phyloP scores from a whole-genome alignment of 2,329 filamentous ascomycete species.

The Arthrinium puccinioides region DNA sequence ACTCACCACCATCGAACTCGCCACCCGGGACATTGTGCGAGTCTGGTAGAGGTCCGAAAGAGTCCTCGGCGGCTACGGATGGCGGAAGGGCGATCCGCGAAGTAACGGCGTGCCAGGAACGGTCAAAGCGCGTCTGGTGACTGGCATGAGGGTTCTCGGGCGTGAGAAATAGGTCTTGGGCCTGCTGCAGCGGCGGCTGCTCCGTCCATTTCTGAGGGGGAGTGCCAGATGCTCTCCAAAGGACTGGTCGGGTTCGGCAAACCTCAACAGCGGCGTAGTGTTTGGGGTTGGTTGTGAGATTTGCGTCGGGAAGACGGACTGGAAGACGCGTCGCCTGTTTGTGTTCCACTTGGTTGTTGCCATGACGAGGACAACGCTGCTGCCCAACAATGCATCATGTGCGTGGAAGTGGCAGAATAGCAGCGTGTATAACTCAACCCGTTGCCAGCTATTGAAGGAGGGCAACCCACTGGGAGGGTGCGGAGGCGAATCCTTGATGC shows the following conservation, averaged over 20 bases:
- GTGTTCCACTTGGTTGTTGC: conserved; percentile 36
- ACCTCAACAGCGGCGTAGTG: conserved; percentile 28
- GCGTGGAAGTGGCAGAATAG: not conserved
- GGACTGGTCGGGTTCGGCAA: conserved; percentile 33
- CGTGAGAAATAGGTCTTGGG: conserved; percentile 11
- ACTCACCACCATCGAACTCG: conserved; percentile 32
- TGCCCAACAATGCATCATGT: conserved; percentile 3
- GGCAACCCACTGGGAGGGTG: too few relatives aligned
- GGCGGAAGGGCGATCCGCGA: conserved; percentile 47
- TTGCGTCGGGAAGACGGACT: conserved; percentile 49
- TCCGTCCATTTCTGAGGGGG: conserved; percentile 13
- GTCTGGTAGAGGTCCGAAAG: conserved; percentile 41
- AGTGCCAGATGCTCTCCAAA: conserved; percentile 34
- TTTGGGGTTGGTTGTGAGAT: conserved; percentile 41
- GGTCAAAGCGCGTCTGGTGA: conserved; percentile 52
- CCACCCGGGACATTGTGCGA: conserved; percentile 30
- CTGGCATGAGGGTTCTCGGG: conserved; percentile 22
- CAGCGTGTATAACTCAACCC: too few relatives aligned
- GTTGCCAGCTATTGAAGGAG: too few relatives aligned
- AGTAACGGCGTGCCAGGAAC: conserved; percentile 57
- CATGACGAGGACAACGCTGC: too few relatives aligned
- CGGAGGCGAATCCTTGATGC: too few relatives aligned
- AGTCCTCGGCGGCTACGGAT: conserved; percentile 48
- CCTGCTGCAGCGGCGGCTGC: conserved; percentile 12
- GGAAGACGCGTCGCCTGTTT: conserved; percentile 43